Conservation (phyloP, 2,329 filamentous ascomycete genomes). For the Leptographium wingfieldii region DNA sequence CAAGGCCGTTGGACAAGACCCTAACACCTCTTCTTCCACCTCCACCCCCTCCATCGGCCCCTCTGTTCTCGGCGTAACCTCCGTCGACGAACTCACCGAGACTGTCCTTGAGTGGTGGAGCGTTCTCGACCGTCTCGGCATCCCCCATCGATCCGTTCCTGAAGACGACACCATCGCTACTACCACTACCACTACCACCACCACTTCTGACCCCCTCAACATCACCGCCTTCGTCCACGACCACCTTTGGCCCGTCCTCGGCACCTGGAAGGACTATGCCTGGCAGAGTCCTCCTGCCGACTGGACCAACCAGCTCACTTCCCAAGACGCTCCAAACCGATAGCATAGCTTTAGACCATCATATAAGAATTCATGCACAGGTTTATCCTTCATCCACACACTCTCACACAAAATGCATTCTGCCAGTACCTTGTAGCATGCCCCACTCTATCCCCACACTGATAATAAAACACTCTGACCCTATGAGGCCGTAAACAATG, state of each 20-base stretch:
- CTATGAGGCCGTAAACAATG: neutral
- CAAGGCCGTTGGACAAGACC: slow-evolving; percentile 9
- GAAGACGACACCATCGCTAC: neutral
- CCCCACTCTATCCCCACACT: neutral
- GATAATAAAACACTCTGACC: neutral
- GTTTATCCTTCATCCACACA: no score
- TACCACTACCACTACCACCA: neutral
- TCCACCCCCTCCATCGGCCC: slow-evolving; percentile 32
- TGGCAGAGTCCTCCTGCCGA: slow-evolving; percentile 20
- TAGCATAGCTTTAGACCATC: no score
- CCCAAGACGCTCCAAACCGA: no score
- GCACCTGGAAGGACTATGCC: slow-evolving; percentile 48
- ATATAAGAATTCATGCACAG: no score
- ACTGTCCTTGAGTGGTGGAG: slow-evolving; percentile 46
- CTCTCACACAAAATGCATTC: no score
- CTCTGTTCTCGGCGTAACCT: slow-evolving; percentile 54
- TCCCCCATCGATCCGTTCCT: slow-evolving; percentile 13
- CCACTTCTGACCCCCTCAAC: no score
- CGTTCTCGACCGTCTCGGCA: slow-evolving; percentile 30
- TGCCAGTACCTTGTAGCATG: no score
- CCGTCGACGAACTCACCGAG: slow-evolving; percentile 49
- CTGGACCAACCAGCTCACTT: slow-evolving; percentile 11
- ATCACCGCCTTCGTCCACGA: slow-evolving; percentile 22
- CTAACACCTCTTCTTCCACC: slow-evolving; percentile 22
- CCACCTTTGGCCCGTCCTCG: slow-evolving; percentile 43